These are phyloP conservation scores for Fraxinus albicans DNA, from an alignment of 305 asterid genomes.

Conservation along the genomic window DNA sequence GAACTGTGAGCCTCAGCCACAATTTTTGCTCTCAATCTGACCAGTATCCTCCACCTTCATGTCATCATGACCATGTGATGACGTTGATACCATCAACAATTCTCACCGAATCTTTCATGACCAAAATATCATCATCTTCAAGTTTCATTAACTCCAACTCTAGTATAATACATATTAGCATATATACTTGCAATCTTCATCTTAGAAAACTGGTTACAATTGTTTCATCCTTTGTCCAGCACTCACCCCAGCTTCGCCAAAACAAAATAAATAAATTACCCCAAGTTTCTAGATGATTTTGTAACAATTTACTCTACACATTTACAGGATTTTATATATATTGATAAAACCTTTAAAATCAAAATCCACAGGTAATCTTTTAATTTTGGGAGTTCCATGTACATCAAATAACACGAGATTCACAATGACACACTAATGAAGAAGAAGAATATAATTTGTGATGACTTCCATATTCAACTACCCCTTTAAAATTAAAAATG, in stretches of 20 bases:
- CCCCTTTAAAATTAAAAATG: not conserved
- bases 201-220: not conserved
- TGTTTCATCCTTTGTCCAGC: not conserved
- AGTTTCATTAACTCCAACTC: not conserved
- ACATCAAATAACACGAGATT: not conserved
- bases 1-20: not conserved
- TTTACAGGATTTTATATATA: not conserved
- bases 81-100: not conserved
- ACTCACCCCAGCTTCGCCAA: slow-evolving; percentile 6
- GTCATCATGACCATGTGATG: not conserved
- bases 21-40: not conserved
- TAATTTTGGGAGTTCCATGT: not conserved
- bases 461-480: not conserved
- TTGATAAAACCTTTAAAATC: not conserved
- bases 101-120: not conserved
- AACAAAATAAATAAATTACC: not conserved
- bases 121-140: not conserved
- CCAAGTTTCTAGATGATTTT: not conserved
- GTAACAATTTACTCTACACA: not conserved
- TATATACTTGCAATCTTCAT: not conserved
- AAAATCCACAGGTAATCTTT: not conserved
- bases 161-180: not conserved
- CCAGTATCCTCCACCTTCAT: not conserved
- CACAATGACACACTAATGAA: not conserved
- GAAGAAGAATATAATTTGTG: not conserved